phyloP scores from a whole-genome alignment of 768 basidiomycete genomes.

The Lanmaoa pseudosensibilis region DNA sequence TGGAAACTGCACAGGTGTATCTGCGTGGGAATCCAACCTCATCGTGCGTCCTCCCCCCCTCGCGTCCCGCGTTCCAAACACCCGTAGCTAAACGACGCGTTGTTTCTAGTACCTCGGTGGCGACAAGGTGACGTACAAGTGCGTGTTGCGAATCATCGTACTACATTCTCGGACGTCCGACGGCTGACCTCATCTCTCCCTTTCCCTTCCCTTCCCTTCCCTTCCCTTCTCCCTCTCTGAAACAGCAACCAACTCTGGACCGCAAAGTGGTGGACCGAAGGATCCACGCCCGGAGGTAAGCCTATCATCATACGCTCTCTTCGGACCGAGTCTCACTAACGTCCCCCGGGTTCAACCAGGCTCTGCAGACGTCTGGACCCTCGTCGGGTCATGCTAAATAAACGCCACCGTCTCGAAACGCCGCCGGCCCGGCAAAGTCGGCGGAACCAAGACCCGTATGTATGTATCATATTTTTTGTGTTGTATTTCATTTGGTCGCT shows the following conservation, averaged over 20 bases:
- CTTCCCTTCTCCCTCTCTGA: too few relatives aligned
- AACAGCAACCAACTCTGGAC: slow-evolving; percentile 10
- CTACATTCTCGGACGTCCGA: too few relatives aligned
- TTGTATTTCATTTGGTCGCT: too few relatives aligned
- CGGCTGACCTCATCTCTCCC: not conserved
- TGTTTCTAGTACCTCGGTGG: slow-evolving; percentile 44
- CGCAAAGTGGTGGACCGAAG: slow-evolving; percentile 22
- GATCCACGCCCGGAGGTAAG: not conserved
- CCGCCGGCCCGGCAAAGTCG: too few relatives aligned
- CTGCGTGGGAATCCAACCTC: slow-evolving; percentile 39
- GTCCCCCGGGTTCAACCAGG: not conserved
- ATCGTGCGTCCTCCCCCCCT: slow-evolving; percentile 34
- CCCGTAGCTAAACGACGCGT: not conserved
- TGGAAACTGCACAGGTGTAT: slow-evolving; percentile 41
- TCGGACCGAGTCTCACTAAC: not conserved
- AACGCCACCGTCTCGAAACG: not conserved
- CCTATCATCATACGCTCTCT: not conserved
- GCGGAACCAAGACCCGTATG: too few relatives aligned
- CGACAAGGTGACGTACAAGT: slow-evolving; percentile 42
- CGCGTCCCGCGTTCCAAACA: not conserved
- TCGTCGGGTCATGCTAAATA: slow-evolving; percentile 19
- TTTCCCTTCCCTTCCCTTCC: too few relatives aligned
- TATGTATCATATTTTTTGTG: too few relatives aligned
- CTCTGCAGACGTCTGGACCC: slow-evolving; percentile 10
- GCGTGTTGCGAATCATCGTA: slow-evolving; percentile 6